These are phyloP conservation scores for Colletotrichum nymphaeae DNA, from an alignment of 2,329 filamentous ascomycete species.

Conservation along the genomic window DNA sequence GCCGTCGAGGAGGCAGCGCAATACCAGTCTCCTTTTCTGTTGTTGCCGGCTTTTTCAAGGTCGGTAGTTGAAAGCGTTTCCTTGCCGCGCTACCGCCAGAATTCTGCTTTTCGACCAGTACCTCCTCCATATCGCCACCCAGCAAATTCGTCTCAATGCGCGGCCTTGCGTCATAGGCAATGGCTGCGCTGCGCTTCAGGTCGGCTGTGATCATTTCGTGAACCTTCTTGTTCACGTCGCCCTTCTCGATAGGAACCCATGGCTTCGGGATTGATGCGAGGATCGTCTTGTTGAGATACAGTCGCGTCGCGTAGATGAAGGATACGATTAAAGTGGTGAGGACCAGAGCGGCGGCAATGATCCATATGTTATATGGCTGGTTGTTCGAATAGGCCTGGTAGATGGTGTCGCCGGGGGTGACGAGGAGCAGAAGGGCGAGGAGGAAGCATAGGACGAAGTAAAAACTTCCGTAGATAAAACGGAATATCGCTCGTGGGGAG, in stretches of 20 bases:
- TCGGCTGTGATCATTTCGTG: constrained; percentile 79
- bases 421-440: constrained; percentile 77
- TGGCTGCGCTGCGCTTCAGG: constrained; percentile 80
- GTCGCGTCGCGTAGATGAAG: constrained; percentile 84
- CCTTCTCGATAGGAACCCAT: constrained; percentile 87
- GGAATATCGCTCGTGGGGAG: constrained; percentile 69
- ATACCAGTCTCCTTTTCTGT: constrained; percentile 53
- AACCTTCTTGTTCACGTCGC: constrained; percentile 81
- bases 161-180: constrained; percentile 83
- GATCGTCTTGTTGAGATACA: constrained; percentile 86
- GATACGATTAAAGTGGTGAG: constrained; percentile 76
- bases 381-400: constrained; percentile 76
- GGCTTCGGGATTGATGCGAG: constrained; percentile 86
- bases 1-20: constrained; percentile 61
- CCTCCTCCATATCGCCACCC: constrained; percentile 29
- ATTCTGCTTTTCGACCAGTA: constrained; percentile 36
- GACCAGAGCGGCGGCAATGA: constrained; percentile 81
- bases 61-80: constrained; percentile 39
- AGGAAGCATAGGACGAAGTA: constrained; percentile 83
- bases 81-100: constrained; percentile 32
- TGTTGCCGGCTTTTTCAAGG: constrained; percentile 50
- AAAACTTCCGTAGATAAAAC: constrained; percentile 82
- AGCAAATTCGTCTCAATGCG: constrained; percentile 57
- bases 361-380: constrained; percentile 84
- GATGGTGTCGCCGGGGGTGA: constrained; percentile 85